Percentiles rank a stretch among this genome's conserved stretches.
Evolutionary conservation across 1,284 basidiomycete genomes (phyloP).

Genomic region (Irpex sp.): DNA sequence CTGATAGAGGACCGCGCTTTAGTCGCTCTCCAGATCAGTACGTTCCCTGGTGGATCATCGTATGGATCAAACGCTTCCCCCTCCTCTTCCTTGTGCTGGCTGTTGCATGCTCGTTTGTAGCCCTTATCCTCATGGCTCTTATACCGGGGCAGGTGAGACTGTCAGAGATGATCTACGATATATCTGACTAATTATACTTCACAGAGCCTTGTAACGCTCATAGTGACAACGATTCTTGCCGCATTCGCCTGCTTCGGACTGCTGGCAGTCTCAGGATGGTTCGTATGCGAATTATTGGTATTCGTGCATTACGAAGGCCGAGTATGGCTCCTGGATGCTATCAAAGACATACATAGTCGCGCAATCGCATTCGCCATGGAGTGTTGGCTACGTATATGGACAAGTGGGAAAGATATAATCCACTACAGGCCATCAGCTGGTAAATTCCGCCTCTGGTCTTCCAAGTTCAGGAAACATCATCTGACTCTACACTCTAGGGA

Average conservation of each 20-base stretch:
- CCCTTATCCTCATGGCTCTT: conserved; percentile 63
- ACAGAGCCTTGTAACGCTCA: too few species aligned
- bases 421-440: background rate
- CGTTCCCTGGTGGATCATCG: conserved; percentile 78
- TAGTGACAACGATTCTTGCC: conserved; percentile 12
- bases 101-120: conserved; percentile 71
- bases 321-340: conserved; percentile 12
- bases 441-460: too few species aligned
- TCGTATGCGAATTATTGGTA: conserved; percentile 14
- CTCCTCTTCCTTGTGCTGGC: conserved; percentile 74
- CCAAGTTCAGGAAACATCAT: too few species aligned
- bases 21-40: conserved; percentile 61
- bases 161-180: too few species aligned
- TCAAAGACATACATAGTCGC: background rate
- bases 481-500: too few species aligned
- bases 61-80: conserved; percentile 80
- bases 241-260: conserved; percentile 13
- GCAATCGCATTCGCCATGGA: background rate
- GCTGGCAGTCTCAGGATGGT: conserved; percentile 11
- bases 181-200: too few species aligned
- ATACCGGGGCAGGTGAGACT: conserved; percentile 66
- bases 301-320: conserved; percentile 11
- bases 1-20: too few species aligned
- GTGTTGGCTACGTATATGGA: background rate
- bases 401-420: background rate